Evolutionary conservation across 768 basidiomycete species (phyloP), one percentile per base, ranked within the genome.

Genomic region (Xerocomellus amylosporus): DNA sequence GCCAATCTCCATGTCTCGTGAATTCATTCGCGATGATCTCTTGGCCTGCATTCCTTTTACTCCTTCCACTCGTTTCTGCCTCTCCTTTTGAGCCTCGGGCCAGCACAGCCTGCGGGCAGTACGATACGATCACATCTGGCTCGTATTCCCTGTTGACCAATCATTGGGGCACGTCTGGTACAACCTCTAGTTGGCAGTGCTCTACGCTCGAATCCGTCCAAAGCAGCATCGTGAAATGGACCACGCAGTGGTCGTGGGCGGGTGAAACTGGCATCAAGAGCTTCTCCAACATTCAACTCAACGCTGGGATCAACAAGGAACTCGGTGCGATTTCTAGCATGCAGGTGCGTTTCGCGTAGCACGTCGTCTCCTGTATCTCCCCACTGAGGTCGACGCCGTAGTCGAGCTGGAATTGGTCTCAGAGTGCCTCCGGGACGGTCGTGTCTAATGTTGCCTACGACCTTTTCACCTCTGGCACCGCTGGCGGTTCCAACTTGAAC

Each of bases 391-490:
- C 22, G 30, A 36, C 34, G 13, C 28, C 44, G 5, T 48, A 84
- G 85, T 59, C 80, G 31, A 70, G 63, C 0, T 87, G 86, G 86
- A 51, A 66, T 2, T 87, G 86, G 86, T 75, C 74, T 6, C 80
- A 83, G 54, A 60, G 60, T 14, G 67, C 65, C 12, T 69, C 73
- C 5, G 77, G 72, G 5, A 65, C 64, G 1, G 68, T 82, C 53
- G 78, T 82, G 24, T 77, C 80, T 0, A 76, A 87, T 52, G 75
- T 85, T 26, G 82, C 85, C 7, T 87, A 77, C 54, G 86, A 87
- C 57, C 55, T 87, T 1, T 88, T 87, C 74, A 87, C 85, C 0
- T 79, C 85, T 2, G 61, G 61, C 55, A 71, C 71, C 5, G 39
- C 80, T 34, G 78, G 78, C 1, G 84, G 84, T 31, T 66, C 74